phyloP scores from a whole-genome alignment of 1,284 basidiomycete genomes.

The Prillingera fragicola region DNA sequence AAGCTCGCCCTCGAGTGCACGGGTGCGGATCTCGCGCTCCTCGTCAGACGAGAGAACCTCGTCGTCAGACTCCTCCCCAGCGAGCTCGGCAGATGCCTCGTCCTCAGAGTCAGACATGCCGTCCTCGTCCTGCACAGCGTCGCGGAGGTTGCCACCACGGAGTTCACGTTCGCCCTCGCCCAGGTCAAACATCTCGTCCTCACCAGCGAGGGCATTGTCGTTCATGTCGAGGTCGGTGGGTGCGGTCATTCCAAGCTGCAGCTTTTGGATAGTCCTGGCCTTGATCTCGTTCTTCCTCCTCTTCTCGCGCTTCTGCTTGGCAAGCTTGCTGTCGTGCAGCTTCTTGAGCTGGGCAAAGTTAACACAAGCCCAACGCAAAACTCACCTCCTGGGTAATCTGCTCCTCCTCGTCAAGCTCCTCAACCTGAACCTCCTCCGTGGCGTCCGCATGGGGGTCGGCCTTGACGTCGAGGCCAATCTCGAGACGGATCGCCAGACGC shows the following conservation, averaged over 20 bases:
- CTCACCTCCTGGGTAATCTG: conserved; percentile 79
- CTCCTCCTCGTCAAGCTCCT: conserved; percentile 76
- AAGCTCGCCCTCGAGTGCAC: conserved; percentile 72
- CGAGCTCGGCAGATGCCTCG: conserved; percentile 19
- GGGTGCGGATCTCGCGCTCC: conserved; percentile 61
- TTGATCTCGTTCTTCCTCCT: conserved; percentile 85
- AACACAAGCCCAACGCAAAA: conserved; percentile 1
- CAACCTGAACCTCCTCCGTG: conserved; percentile 71
- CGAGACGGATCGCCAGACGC: conserved; percentile 75
- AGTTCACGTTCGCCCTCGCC: conserved; percentile 56
- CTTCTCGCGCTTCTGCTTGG: conserved; percentile 73
- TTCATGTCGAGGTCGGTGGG: conserved; percentile 83
- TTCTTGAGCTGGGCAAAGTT: conserved; percentile 63
- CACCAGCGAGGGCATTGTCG: conserved; percentile 61
- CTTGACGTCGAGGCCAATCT: conserved; percentile 77
- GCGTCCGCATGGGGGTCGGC: conserved; percentile 63
- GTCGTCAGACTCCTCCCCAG: conserved; percentile 48
- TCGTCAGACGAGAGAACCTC: conserved; percentile 62
- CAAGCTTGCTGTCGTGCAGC: conserved; percentile 69
- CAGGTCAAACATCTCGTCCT: conserved; percentile 80
- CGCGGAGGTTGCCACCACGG: conserved; percentile 50
- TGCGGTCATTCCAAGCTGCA: conserved; percentile 96
- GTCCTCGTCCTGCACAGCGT: conserved; percentile 52
- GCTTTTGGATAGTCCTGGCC: conserved; percentile 79
- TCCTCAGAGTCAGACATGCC: conserved; percentile 49